These are phyloP conservation scores for Trichoderma orchidacearum DNA, from an alignment of 495 filamentous ascomycete genomes.

Conservation along the genomic window DNA sequence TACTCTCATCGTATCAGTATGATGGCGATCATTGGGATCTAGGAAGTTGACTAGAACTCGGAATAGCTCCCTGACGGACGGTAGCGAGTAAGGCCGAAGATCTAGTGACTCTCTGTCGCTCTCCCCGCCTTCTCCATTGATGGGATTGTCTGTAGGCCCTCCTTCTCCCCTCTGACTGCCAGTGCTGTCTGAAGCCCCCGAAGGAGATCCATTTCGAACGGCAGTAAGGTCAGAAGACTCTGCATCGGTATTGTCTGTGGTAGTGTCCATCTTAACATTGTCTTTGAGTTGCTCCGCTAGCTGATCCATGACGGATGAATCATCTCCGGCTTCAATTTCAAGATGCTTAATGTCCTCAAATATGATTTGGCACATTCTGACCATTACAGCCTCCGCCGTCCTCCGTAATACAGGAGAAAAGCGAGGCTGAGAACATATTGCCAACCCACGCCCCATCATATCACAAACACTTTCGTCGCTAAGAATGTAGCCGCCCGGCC, in stretches of 20 bases:
- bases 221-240: conserved; percentile 12
- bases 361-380: conserved; percentile 95
- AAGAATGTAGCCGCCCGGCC: conserved; percentile 78
- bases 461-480: conserved; percentile 96
- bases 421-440: conserved; percentile 90
- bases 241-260: conserved; percentile 13
- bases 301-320: conserved; percentile 43
- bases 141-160: neutral
- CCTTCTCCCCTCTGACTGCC: neutral
- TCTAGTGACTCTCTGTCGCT: conserved; percentile 34
- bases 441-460: conserved; percentile 98
- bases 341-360: conserved; percentile 84
- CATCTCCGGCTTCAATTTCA: conserved; percentile 53
- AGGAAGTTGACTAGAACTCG: conserved; percentile 88
- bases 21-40: conserved; percentile 81
- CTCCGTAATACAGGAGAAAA: conserved; percentile 82
- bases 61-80: conserved; percentile 88
- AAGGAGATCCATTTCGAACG: neutral
- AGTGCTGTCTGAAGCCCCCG: neutral
- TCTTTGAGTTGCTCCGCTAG: conserved; percentile 54
- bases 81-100: conserved; percentile 80
- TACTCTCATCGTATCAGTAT: conserved; percentile 88
- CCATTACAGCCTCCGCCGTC: conserved; percentile 93
- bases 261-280: conserved; percentile 72
- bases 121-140: neutral